Evolutionary conservation across 164 flowering plant species (phyloP).

Genomic region (Hamamelis virginiana): DNA sequence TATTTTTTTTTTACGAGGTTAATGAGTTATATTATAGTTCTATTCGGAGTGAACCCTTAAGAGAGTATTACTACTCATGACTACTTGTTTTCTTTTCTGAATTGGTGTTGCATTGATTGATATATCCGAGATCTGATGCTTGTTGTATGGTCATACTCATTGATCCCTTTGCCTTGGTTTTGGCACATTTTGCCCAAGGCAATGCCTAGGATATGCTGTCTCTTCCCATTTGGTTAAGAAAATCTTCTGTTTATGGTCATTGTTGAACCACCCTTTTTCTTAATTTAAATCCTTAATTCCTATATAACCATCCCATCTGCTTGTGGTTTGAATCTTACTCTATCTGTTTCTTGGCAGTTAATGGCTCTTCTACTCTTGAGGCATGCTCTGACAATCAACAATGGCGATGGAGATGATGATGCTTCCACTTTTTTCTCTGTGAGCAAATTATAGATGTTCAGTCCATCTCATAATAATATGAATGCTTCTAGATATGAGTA

Average conservation of each 20-base stretch:
- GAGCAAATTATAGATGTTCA: constrained; percentile 23
- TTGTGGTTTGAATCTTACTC: not conserved
- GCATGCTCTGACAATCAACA: constrained; percentile 54
- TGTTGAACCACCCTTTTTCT: not conserved
- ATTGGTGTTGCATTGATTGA: not conserved
- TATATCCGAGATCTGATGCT: not conserved
- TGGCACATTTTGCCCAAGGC: not conserved
- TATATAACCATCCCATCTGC: not conserved
- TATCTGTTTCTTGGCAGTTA: constrained; percentile 41
- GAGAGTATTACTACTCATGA: too few species aligned
- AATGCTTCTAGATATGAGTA: not conserved
- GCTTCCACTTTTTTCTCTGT: constrained; percentile 72
- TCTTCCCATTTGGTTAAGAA: not conserved
- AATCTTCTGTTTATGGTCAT: not conserved
- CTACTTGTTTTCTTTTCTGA: not conserved
- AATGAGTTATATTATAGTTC: too few species aligned
- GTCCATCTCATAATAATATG: not conserved
- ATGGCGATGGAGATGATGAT: constrained; percentile 65
- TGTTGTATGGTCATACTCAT: not conserved
- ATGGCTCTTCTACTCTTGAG: constrained; percentile 80
- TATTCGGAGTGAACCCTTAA: too few species aligned
- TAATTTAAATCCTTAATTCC: not conserved
- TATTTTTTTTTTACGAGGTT: too few species aligned
- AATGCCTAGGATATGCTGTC: not conserved
- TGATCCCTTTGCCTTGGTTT: not conserved